Percentiles rank a stretch among this genome's conserved stretches.
phyloP scores from a whole-genome alignment of 257 asterid genomes.

The Thymus mandschuricus region DNA sequence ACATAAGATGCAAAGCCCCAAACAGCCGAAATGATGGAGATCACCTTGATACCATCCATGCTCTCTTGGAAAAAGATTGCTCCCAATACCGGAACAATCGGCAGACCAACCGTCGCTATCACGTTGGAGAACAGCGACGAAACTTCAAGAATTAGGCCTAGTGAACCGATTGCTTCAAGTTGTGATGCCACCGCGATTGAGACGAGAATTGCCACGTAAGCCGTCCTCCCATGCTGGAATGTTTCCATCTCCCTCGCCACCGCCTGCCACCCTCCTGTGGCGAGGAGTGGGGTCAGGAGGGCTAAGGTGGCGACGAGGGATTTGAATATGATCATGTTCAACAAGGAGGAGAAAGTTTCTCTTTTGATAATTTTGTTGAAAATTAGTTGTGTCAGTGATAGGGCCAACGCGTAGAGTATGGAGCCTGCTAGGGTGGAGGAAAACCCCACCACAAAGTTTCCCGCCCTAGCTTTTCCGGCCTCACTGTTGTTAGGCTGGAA shows the following conservation, averaged over 20 bases:
- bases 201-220: constrained; percentile 33
- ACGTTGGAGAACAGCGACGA: constrained; percentile 53
- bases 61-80: constrained; percentile 46
- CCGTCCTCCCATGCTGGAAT: constrained; percentile 36
- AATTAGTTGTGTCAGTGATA: constrained; percentile 41
- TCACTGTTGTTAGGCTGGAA: constrained; percentile 7
- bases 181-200: constrained; percentile 44
- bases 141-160: constrained; percentile 45
- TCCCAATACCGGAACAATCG: constrained; percentile 44
- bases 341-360: constrained; percentile 31
- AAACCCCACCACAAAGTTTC: constrained; percentile 34
- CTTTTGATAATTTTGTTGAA: constrained; percentile 36
- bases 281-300: constrained; percentile 22
- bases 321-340: constrained; percentile 38
- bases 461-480: constrained; percentile 14
- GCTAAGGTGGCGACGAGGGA: constrained; percentile 38
- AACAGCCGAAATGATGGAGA: constrained; percentile 41
- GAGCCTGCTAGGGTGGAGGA: constrained; percentile 42
- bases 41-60: constrained; percentile 42
- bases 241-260: constrained; percentile 40
- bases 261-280: constrained; percentile 34
- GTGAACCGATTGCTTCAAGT: constrained; percentile 37
- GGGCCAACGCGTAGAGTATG: constrained; percentile 36
- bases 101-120: constrained; percentile 43
- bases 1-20: constrained; percentile 51